A percentile compares a stretch with the other conserved stretches of the same genome.
These are phyloP conservation scores for Podila horticola DNA, from an alignment of 192 early-diverging fungal species.

Conservation along the genomic window DNA sequence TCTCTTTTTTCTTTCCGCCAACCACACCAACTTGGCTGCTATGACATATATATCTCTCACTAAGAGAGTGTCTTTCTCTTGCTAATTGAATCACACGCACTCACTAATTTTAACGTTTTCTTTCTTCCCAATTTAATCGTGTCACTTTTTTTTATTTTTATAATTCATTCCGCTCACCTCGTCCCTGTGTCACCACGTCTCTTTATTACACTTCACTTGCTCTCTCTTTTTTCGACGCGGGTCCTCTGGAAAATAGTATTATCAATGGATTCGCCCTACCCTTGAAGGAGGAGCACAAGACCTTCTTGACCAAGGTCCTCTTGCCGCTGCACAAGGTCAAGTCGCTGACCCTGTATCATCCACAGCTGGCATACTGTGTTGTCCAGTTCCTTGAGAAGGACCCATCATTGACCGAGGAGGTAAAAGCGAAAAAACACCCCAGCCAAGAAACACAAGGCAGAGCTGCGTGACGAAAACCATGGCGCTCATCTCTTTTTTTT, in stretches of 20 bases:
- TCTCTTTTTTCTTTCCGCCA: background rate
- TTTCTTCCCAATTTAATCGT: background rate
- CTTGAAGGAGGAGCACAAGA: slow-evolving; percentile 98
- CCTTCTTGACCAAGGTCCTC: slow-evolving; percentile 92
- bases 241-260: slow-evolving; percentile 73
- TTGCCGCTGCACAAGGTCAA: slow-evolving; percentile 97
- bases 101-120: background rate
- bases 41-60: background rate
- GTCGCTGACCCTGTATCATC: slow-evolving; percentile 94
- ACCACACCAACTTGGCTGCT: too few relatives aligned
- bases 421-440: slow-evolving; percentile 24
- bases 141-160: background rate
- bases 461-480: background rate
- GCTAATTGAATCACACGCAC: background rate
- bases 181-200: slow-evolving; percentile 3
- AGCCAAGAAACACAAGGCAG: too few relatives aligned
- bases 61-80: too few relatives aligned
- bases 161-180: background rate
- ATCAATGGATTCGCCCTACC: slow-evolving; percentile 99
- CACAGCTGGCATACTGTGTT: slow-evolving; percentile 97
- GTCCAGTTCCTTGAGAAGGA: slow-evolving; percentile 99
- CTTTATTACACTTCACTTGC: background rate
- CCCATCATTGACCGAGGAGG: slow-evolving; percentile 88
- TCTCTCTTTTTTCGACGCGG: slow-evolving; percentile 5
- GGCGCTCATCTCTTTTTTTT: background rate